Base-by-base conservation (phyloP, 139 green algal species). In the Picochlorum sp. region DNA sequence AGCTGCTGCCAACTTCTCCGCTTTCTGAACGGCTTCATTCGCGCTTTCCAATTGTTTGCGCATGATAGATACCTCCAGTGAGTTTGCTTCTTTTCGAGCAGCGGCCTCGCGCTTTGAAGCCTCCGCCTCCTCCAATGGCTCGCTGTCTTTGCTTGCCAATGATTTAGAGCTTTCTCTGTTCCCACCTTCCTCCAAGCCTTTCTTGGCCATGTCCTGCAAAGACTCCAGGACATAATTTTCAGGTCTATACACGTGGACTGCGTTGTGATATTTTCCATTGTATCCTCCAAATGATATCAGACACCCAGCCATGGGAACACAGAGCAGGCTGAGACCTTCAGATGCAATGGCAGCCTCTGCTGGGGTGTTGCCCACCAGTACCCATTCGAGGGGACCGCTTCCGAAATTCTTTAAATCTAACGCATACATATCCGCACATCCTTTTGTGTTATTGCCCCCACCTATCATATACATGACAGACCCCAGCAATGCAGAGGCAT, bases 371-470 rank as follows among this genome's bases (percentile, higher is more conserved):
- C 63, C 72, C 34, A 81, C 60, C 59, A 73, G 62, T 16, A 57
- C 57, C 65, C 67, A 82, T 51, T 59, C 38, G 45, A 69, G 15
- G 15, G 21, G 28, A 31, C 13, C n/a, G 1, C 18, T 18, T 8
- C 26, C 63, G 11, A 79, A 21, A 65, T 45, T 37, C 2, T 69
- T 63, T 3, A 96, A 69, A 65, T 97, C 88, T 38, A 95, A 80
- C 3, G 77, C 71, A 26, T 92, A 75, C 70, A 92, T 84, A 73
- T 97, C 92, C 4, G 88, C 82, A 72, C 89, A 92, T 55, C 88
- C 90, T 49, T 65, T 30, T 14, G 66, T 67, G 69, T 96, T 96
- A 81, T 97, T 95, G 38, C 90, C 92, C 15, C 92, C 92, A 30
- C 92, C 92, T 50, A 92, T 76, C 8, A 97, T 76, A 69, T 91